Conservation (phyloP, 108 stramenopile species). For the Cyclostephanos invisitatus region DNA sequence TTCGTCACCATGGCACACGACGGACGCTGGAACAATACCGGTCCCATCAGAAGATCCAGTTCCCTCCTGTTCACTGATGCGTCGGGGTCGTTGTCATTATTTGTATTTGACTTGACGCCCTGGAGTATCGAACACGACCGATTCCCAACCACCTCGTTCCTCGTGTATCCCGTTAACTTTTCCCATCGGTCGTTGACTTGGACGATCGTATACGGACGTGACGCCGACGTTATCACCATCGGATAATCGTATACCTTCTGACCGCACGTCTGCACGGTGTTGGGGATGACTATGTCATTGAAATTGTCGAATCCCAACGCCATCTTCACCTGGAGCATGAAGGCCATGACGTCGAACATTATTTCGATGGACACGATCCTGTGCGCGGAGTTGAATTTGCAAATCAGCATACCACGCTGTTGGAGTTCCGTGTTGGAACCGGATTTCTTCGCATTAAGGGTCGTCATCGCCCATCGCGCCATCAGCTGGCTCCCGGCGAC, state of each 20-base stretch:
- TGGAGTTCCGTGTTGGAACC: slow-evolving; percentile 83
- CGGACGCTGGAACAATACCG: slow-evolving; percentile 77
- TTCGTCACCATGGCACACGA: slow-evolving; percentile 70
- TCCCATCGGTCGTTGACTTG: slow-evolving; percentile 90
- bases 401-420: slow-evolving; percentile 93
- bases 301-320: slow-evolving; percentile 82
- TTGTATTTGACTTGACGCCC: slow-evolving; percentile 53
- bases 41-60: slow-evolving; percentile 65
- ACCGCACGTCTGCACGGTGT: slow-evolving; percentile 85
- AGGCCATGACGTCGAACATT: slow-evolving; percentile 98
- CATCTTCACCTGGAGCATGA: slow-evolving; percentile 97
- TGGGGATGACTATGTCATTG: slow-evolving; percentile 77
- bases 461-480: slow-evolving; percentile 93
- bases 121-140: slow-evolving; percentile 71
- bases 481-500: slow-evolving; percentile 91
- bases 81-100: neutral
- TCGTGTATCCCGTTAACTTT: slow-evolving; percentile 82
- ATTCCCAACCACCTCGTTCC: slow-evolving; percentile 86
- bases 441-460: slow-evolving; percentile 82
- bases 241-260: slow-evolving; percentile 75
- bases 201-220: slow-evolving; percentile 85
- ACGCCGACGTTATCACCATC: slow-evolving; percentile 86
- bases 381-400: slow-evolving; percentile 88
- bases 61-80: slow-evolving; percentile 12
- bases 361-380: slow-evolving; percentile 88